These are phyloP conservation scores for Chrysanthemum seticuspe DNA, from an alignment of 129 eudicot genomes.

Conservation along the genomic window DNA sequence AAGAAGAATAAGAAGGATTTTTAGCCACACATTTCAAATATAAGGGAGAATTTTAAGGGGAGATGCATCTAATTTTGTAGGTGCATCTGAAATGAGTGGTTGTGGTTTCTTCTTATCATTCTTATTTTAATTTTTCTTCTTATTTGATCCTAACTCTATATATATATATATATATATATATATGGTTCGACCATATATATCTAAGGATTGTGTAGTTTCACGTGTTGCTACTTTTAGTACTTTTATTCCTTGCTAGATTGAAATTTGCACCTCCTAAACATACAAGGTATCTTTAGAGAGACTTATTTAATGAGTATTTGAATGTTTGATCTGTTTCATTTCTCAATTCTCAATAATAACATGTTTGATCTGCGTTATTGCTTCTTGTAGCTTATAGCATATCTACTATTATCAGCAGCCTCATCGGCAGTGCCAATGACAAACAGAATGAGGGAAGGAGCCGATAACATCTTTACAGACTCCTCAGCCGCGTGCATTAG, in stretches of 20 bases:
- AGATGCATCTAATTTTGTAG: too few relatives aligned
- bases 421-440: constrained; percentile 77
- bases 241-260: neutral
- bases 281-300: too few relatives aligned
- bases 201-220: constrained; percentile 6
- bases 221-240: neutral
- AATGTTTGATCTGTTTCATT: too few relatives aligned
- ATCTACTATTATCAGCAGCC: constrained; percentile 78
- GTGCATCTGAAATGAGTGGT: too few relatives aligned
- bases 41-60: too few relatives aligned
- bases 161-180: neutral
- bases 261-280: neutral
- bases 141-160: too few relatives aligned
- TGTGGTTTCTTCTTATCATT: too few relatives aligned
- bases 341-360: neutral
- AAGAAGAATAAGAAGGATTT: too few relatives aligned
- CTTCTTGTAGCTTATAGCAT: constrained; percentile 58
- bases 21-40: too few relatives aligned
- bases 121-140: too few relatives aligned
- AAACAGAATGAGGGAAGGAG: constrained; percentile 66
- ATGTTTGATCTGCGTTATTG: neutral
- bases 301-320: too few relatives aligned
- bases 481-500: constrained; percentile 73
- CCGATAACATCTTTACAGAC: constrained; percentile 83
- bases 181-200: neutral